Conservation (phyloP, 1,139 yeast species). For the Protomyces lactucae-debilis region DNA sequence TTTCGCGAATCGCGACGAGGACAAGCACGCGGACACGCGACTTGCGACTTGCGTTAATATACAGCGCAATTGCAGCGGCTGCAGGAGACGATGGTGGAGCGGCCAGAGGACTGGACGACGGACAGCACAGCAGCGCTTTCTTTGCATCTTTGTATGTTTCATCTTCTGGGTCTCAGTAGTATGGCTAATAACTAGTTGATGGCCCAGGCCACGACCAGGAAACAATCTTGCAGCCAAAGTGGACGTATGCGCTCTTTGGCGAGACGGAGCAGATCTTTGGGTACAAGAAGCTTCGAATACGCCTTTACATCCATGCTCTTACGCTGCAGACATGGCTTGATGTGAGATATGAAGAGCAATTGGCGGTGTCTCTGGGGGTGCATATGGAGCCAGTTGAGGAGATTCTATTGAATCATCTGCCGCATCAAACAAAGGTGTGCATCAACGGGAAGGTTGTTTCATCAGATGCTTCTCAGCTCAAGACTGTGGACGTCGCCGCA, state of each 20-base stretch:
- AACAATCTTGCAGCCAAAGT: constrained; percentile 50
- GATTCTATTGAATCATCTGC: constrained; percentile 55
- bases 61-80: no score
- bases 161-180: background rate
- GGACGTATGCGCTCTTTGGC: constrained; percentile 91
- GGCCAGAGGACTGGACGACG: constrained; percentile 24
- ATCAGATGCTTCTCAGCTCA: constrained; percentile 50
- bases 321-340: constrained; percentile 39
- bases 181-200: background rate
- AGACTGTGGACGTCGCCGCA: constrained; percentile 53
- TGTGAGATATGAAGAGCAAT: constrained; percentile 52
- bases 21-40: background rate
- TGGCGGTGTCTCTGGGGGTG: constrained; percentile 41
- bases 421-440: constrained; percentile 41
- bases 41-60: background rate
- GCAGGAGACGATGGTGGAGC: constrained; percentile 1
- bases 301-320: constrained; percentile 23
- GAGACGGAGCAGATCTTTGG: constrained; percentile 88
- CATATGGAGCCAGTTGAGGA: constrained; percentile 42
- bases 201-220: constrained; percentile 23
- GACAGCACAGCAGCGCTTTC: constrained; percentile 4
- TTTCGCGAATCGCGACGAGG: background rate
- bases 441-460: background rate
- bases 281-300: constrained; percentile 55
- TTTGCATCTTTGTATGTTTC: constrained; percentile 1